A percentile compares a stretch with the other conserved stretches of the same genome.
Conservation (phyloP, 2,329 filamentous ascomycete genomes). For the Cytospora paraplurivora region DNA sequence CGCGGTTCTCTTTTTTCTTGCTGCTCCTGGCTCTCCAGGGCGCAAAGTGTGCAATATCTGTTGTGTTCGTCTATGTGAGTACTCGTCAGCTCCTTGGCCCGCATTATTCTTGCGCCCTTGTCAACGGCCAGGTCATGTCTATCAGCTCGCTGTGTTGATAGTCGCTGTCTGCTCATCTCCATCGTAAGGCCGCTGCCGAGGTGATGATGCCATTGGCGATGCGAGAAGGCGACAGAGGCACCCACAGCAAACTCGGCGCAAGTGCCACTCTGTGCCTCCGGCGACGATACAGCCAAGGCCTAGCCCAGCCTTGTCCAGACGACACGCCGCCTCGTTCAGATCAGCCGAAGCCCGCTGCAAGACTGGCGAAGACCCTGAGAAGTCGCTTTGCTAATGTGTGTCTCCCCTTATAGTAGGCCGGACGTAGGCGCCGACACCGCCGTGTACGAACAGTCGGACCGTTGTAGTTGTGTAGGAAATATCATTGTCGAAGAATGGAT, state of each 20-base stretch:
- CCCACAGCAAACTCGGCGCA: constrained; percentile 1
- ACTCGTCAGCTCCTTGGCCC: constrained; percentile 6
- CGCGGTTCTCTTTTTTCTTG: constrained; percentile 37
- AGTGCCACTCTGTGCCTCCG: constrained; percentile 11
- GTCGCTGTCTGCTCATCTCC: neutral
- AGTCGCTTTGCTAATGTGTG: constrained; percentile 24
- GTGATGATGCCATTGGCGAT: neutral
- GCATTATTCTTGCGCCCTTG: constrained; percentile 15
- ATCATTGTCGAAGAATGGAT: constrained; percentile 63
- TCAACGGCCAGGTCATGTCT: neutral
- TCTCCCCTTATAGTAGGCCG: constrained; percentile 42
- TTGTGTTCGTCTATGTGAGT: constrained; percentile 41
- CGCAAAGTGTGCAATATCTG: constrained; percentile 45
- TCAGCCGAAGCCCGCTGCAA: constrained; percentile 23
- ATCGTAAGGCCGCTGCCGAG: neutral
- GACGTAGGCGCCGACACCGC: constrained; percentile 39
- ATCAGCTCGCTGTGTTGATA: neutral
- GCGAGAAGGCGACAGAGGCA: neutral
- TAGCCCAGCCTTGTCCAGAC: constrained; percentile 18
- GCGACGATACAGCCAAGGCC: constrained; percentile 15
- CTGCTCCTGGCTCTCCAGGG: constrained; percentile 51
- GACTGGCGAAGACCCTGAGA: constrained; percentile 14
- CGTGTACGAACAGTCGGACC: constrained; percentile 45
- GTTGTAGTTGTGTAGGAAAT: constrained; percentile 43
- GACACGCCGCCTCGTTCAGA: constrained; percentile 21